These are phyloP conservation scores for Eragrostis tef DNA, from an alignment of 202 grass and related monocot species.

Conservation along the genomic window DNA sequence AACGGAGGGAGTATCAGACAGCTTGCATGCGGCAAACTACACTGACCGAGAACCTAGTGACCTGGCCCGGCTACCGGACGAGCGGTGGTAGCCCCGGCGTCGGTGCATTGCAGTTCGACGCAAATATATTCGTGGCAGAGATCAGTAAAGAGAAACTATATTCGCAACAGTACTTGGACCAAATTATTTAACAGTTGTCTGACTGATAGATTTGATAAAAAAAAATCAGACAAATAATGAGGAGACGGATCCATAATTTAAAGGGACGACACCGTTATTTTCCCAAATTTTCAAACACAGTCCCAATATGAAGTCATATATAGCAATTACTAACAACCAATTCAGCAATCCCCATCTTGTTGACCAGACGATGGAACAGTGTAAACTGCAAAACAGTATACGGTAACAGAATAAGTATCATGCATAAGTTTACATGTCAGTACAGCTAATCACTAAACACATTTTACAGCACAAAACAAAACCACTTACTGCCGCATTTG, in stretches of 20 bases:
- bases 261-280: neutral
- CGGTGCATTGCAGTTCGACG: neutral
- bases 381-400: neutral
- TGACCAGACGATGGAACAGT: neutral
- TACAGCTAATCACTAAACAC: neutral
- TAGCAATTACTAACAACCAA: neutral
- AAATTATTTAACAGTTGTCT: too few species aligned
- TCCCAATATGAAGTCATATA: neutral
- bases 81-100: neutral
- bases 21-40: too few species aligned
- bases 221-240: too few species aligned
- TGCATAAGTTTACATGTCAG: neutral
- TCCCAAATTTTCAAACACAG: neutral
- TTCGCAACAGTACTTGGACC: too few species aligned
- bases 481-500: conserved; percentile 10
- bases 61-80: too few species aligned
- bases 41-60: too few species aligned
- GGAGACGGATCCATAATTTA: too few species aligned
- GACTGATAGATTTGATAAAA: too few species aligned
- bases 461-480: neutral
- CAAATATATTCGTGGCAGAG: too few species aligned
- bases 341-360: neutral
- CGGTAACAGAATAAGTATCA: neutral
- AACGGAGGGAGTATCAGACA: too few species aligned
- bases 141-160: too few species aligned